These are phyloP conservation scores for Phytophthora vignae DNA, from an alignment of 352 stramenopile species.

Conservation along the genomic window DNA sequence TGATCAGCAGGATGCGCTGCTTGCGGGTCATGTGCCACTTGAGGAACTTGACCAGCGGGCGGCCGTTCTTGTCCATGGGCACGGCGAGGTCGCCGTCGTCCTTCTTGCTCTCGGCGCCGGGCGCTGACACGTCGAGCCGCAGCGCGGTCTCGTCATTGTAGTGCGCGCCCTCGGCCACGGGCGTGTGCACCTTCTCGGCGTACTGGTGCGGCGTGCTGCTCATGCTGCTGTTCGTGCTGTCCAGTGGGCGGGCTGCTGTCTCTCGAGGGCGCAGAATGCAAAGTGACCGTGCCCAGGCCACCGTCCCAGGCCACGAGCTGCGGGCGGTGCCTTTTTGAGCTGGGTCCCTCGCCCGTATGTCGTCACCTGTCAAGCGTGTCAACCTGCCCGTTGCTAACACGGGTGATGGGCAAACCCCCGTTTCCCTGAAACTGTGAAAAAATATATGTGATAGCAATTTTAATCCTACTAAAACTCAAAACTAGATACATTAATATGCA, in stretches of 20 bases:
- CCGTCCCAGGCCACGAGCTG: background rate
- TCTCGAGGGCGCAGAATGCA: constrained; percentile 19
- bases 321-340: constrained; percentile 2
- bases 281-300: constrained; percentile 19
- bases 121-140: constrained; percentile 36
- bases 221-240: constrained; percentile 11
- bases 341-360: constrained; percentile 16
- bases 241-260: background rate
- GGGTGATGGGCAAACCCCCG: constrained; percentile 4
- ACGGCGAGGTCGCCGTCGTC: constrained; percentile 31
- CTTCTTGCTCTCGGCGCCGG: constrained; percentile 45
- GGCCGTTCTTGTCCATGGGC: constrained; percentile 32
- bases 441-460: background rate
- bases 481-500: too few relatives aligned
- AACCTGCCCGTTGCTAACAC: constrained; percentile 2
- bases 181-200: constrained; percentile 32
- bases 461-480: too few relatives aligned
- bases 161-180: constrained; percentile 32
- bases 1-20: constrained; percentile 56
- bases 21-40: constrained; percentile 63
- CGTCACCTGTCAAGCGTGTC: constrained; percentile 18
- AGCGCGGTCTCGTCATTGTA: constrained; percentile 40
- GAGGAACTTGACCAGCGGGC: constrained; percentile 52
- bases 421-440: background rate
- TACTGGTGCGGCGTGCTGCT: constrained; percentile 27